Evolutionary conservation across 768 basidiomycete genomes (phyloP), one percentile per base, ranked within the genome.

Genomic region (Lactarius deliciosus): DNA sequence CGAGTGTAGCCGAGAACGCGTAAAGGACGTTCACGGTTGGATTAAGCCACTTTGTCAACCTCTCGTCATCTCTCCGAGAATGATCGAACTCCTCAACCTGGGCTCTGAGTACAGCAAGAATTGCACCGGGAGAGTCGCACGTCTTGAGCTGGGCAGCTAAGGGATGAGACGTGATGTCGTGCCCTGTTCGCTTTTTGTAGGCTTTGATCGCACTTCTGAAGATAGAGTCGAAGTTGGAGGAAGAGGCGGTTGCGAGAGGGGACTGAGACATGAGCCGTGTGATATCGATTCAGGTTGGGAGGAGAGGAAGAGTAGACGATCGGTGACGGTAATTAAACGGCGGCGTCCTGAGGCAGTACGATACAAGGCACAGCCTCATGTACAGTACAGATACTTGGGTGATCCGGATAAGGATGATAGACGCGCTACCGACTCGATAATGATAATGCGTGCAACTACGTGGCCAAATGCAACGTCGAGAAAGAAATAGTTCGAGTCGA

Each of bases 21-120:
- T 36, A 38, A 8, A 65, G 34, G 15, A 61, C 60, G 1, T 61
- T 30, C 0, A 65, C 15, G 1, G 34, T 60, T 0, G 64, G 54
- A 54, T 18, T 2, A 1, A 61, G 32, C 64, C 54, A 61, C 4
- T 40, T 65, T 18, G 64, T 54, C 25, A 64, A 25, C 20, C 11
- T 61, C 1, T 57, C 25, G n/a, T 38, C 15, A 30, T 22, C 34
- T 6, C 25, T 57, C n/a, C 13, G n/a, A 9, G 38, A 34, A 18
- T 47, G 60, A 10, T 28, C 32, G 5, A 53, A 54, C 15, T 16
- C 41, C 8, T 57, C 40, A n/a, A 61, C 18, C 15, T 61, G 64
- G 7, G 18, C 38, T 43, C 8, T 16, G 11, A 65, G 53, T 7
- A 41, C 6, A n/a, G 36, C n/a, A 28, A 40, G 36, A n/a, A 59